These are phyloP conservation scores for Cordyceps sp. DNA, from an alignment of 2,329 filamentous ascomycete genomes.

Conservation along the genomic window DNA sequence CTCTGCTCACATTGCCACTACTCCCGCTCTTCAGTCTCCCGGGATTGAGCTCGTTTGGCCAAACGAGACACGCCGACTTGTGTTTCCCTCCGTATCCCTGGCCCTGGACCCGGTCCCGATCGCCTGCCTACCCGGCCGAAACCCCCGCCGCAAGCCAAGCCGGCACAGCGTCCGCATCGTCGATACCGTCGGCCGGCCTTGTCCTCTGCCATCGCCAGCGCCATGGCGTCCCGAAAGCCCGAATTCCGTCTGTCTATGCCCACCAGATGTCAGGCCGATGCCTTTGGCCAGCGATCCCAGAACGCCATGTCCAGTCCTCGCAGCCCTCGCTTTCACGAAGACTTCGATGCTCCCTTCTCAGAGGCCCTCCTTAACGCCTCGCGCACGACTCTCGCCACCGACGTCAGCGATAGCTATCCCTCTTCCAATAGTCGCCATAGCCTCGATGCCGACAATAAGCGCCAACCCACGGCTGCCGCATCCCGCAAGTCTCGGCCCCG, in stretches of 20 bases:
- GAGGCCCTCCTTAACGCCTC: constrained; percentile 16
- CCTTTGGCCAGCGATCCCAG: constrained; percentile 7
- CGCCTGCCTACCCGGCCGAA: too few species aligned
- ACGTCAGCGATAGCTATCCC: constrained; percentile 9
- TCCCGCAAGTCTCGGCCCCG: neutral
- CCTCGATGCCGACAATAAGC: constrained; percentile 8
- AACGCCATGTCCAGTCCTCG: constrained; percentile 12
- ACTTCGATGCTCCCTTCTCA: constrained; percentile 21
- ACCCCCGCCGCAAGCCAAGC: too few species aligned
- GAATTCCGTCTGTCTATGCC: constrained; percentile 4
- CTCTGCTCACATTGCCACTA: too few species aligned
- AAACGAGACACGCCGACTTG: too few species aligned
- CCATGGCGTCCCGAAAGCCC: constrained; percentile 13
- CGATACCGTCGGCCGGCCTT: too few species aligned
- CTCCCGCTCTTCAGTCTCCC: too few species aligned
- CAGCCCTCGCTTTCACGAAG: constrained; percentile 19
- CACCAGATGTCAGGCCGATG: neutral
- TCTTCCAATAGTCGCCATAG: constrained; percentile 10
- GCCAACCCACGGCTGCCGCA: neutral
- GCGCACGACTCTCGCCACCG: constrained; percentile 10
- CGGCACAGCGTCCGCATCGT: too few species aligned
- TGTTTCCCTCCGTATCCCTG: too few species aligned
- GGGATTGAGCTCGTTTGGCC: too few species aligned
- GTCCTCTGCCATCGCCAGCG: too few species aligned
- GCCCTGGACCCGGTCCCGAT: too few species aligned